Conservation (phyloP, 768 basidiomycete genomes). For the Agaricus sinodeliciosus region DNA sequence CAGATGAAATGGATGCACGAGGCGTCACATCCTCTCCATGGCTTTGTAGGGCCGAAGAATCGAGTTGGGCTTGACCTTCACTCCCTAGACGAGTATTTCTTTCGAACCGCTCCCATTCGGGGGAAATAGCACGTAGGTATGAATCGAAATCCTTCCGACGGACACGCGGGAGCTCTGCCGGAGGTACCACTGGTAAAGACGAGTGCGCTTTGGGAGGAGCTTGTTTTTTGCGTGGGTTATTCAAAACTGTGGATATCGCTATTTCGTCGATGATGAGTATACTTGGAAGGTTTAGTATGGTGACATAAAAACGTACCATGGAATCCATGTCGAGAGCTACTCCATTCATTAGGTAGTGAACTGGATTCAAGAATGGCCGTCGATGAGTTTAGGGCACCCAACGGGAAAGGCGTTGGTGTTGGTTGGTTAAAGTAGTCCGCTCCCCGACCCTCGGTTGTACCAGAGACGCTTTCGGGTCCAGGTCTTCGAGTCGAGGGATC, state of each 20-base stretch:
- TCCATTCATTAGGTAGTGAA: conserved; percentile 62
- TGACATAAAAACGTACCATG: conserved; percentile 52
- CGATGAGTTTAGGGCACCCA: conserved; percentile 45
- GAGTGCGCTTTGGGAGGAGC: conserved; percentile 88
- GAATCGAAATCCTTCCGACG: conserved; percentile 78
- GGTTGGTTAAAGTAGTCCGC: conserved; percentile 53
- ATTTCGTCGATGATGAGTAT: conserved; percentile 4
- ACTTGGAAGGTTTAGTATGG: neutral
- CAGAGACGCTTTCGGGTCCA: conserved; percentile 71
- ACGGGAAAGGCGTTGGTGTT: conserved; percentile 31
- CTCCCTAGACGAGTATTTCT: conserved; percentile 32
- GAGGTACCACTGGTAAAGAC: conserved; percentile 60
- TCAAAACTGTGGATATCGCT: conserved; percentile 94
- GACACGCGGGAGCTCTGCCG: conserved; percentile 75
- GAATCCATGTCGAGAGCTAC: conserved; percentile 79
- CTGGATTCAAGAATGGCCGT: conserved; percentile 39
- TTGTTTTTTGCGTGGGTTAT: conserved; percentile 79
- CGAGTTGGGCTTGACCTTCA: conserved; percentile 33
- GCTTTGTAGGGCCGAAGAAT: conserved; percentile 15
- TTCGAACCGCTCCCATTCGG: conserved; percentile 77
- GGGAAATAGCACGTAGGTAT: conserved; percentile 64
- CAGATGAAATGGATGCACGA: conserved; percentile 9
- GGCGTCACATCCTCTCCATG: conserved; percentile 15
- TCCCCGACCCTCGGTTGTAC: conserved; percentile 60
- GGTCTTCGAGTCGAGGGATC: conserved; percentile 48